These are phyloP conservation scores for Phaffomyces thermotolerans DNA, from an alignment of 805 yeast genomes.

Conservation along the genomic window DNA sequence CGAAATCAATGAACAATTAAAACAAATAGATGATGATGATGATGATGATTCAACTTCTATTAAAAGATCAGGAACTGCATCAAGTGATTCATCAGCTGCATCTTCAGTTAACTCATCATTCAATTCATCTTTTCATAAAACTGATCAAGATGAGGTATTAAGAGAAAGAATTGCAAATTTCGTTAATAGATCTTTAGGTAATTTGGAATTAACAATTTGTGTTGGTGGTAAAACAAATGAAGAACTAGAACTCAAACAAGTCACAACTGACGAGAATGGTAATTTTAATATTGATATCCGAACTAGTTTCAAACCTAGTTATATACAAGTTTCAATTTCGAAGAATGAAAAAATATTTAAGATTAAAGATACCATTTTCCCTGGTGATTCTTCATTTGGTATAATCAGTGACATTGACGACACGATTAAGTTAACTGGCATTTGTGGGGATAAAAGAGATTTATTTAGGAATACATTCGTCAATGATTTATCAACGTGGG, in stretches of 20 bases:
- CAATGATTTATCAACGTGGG: conserved; percentile 58
- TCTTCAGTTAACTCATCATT: conserved; percentile 1
- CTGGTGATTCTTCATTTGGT: conserved; percentile 48
- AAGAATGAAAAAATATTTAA: conserved; percentile 41
- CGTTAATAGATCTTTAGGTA: conserved; percentile 58
- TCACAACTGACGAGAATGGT: conserved; percentile 60
- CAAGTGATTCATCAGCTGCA: conserved; percentile 6
- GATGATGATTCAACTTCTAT: conserved; percentile 3
- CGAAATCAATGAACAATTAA: conserved; percentile 32
- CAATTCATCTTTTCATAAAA: too few relatives aligned
- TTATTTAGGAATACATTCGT: conserved; percentile 73
- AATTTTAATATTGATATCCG: conserved; percentile 47
- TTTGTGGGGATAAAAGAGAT: conserved; percentile 78
- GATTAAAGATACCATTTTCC: conserved; percentile 37
- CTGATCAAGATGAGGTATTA: conserved; percentile 39
- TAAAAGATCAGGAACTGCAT: conserved; percentile 4
- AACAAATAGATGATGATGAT: conserved; percentile 14
- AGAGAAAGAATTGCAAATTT: conserved; percentile 64
- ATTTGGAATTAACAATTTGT: conserved; percentile 44
- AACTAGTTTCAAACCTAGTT: conserved; percentile 55
- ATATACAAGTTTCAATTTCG: conserved; percentile 42
- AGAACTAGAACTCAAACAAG: conserved; percentile 26
- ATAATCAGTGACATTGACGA: conserved; percentile 92
- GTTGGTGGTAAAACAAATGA: conserved; percentile 38
- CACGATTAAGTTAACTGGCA: conserved; percentile 86